Evolutionary conservation across 148 eudicot genomes (phyloP).

Genomic region (Beta vulgaris): DNA sequence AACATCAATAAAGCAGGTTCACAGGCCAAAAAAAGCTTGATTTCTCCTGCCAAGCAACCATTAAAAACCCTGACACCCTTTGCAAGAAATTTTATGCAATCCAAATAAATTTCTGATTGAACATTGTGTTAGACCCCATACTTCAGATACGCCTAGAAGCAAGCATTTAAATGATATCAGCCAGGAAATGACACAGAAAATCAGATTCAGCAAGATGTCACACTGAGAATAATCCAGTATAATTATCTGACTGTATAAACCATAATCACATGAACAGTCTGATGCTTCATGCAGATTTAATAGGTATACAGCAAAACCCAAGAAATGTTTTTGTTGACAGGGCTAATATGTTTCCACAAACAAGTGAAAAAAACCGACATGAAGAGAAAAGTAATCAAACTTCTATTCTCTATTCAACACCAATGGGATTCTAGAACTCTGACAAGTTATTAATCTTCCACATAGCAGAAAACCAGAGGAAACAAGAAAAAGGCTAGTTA

Average conservation of each 20-base stretch:
- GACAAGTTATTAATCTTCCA: no score
- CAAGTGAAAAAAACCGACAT: constrained; percentile 1
- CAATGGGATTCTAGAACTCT: not conserved
- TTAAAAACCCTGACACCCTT: not conserved
- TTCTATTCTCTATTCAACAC: constrained; percentile 9
- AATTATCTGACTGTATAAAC: not conserved
- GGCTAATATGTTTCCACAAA: not conserved
- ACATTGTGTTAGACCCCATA: not conserved
- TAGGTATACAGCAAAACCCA: not conserved
- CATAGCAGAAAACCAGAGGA: not conserved
- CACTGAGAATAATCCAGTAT: not conserved
- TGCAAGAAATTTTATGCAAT: not conserved
- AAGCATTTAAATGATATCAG: constrained; percentile 17
- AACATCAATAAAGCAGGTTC: not conserved
- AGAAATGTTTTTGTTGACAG: not conserved
- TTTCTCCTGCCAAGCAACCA: constrained; percentile 10
- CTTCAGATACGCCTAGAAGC: not conserved
- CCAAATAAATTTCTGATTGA: not conserved
- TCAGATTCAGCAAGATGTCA: not conserved
- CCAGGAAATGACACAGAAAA: not conserved
- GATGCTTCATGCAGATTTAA: not conserved
- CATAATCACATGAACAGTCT: not conserved
- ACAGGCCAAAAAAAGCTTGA: not conserved
- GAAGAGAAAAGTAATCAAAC: not conserved
- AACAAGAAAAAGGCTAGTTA: not conserved